phyloP scores from a whole-genome alignment of 495 filamentous ascomycete species.

The Lophiotrema nucula region DNA sequence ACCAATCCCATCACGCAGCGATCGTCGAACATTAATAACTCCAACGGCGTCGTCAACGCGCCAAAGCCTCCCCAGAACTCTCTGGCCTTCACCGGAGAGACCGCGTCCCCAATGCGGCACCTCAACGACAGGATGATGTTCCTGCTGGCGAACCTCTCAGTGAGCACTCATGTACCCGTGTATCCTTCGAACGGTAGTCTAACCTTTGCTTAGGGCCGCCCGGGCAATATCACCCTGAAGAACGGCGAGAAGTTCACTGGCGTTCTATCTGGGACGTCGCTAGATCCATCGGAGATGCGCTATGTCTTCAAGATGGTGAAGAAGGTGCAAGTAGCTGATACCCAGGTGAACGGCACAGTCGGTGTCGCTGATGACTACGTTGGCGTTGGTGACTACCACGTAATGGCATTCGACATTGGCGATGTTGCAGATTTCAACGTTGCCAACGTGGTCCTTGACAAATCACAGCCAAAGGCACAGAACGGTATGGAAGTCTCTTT shows the following conservation, averaged over 20 bases:
- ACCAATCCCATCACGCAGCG: conserved; percentile 67
- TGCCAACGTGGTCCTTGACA: conserved; percentile 53
- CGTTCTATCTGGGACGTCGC: conserved; percentile 60
- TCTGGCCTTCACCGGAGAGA: conserved; percentile 45
- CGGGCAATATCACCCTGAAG: conserved; percentile 64
- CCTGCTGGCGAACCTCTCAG: conserved; percentile 61
- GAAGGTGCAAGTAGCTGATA: conserved; percentile 54
- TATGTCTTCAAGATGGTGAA: conserved; percentile 83
- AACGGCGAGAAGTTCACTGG: conserved; percentile 73
- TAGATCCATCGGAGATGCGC: conserved; percentile 58
- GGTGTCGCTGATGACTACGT: conserved; percentile 55
- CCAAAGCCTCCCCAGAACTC: conserved; percentile 34
- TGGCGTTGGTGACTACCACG: conserved; percentile 61
- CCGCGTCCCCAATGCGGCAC: conserved; percentile 60
- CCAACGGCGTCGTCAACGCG: conserved; percentile 54
- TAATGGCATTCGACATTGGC: conserved; percentile 76
- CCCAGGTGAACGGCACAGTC: conserved; percentile 57
- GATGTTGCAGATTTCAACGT: conserved; percentile 70
- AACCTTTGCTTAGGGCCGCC: conserved; percentile 58
- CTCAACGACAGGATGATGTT: conserved; percentile 65
- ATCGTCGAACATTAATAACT: conserved; percentile 47
- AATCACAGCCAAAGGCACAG: conserved; percentile 53
- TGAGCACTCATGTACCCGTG: no score
- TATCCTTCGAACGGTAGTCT: no score
- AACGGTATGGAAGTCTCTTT: conserved; percentile 63